Evolutionary conservation across 1,139 yeast genomes (phyloP).

Genomic region (Lodderomyces margitis): DNA sequence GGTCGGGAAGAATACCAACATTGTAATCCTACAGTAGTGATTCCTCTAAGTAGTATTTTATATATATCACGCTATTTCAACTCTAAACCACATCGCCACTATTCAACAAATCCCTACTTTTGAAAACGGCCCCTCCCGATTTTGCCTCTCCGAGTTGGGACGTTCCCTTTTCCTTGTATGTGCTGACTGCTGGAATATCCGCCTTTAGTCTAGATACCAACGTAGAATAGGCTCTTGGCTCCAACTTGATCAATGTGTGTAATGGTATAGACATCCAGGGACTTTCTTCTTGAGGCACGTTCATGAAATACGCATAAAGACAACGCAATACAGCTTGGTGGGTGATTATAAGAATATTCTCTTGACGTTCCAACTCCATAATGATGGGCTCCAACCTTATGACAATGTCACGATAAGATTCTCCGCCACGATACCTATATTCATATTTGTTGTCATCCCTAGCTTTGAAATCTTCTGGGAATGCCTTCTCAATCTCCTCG

Average conservation of each 20-base stretch:
- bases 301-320: slow-evolving; percentile 96
- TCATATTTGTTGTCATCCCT: slow-evolving; percentile 95
- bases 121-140: slow-evolving; percentile 21
- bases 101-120: slow-evolving; percentile 44
- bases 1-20: too few species aligned
- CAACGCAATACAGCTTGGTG: slow-evolving; percentile 98
- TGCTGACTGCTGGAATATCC: slow-evolving; percentile 95
- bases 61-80: not conserved
- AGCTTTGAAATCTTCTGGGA: slow-evolving; percentile 94
- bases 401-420: slow-evolving; percentile 92
- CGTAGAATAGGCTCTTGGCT: slow-evolving; percentile 91
- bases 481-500: slow-evolving; percentile 72
- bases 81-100: slow-evolving; percentile 20
- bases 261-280: slow-evolving; percentile 99
- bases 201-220: slow-evolving; percentile 87
- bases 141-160: slow-evolving; percentile 66
- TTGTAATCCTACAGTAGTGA: too few species aligned
- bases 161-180: slow-evolving; percentile 93
- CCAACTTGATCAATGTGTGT: slow-evolving; percentile 89
- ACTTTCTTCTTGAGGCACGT: slow-evolving; percentile 93
- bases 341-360: slow-evolving; percentile 89
- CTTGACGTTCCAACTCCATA: slow-evolving; percentile 97
- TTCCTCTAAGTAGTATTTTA: too few species aligned
- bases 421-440: slow-evolving; percentile 96
- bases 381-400: slow-evolving; percentile 93